Conservation (phyloP, 192 early-diverging fungal genomes). For the Funneliformis mosseae region DNA sequence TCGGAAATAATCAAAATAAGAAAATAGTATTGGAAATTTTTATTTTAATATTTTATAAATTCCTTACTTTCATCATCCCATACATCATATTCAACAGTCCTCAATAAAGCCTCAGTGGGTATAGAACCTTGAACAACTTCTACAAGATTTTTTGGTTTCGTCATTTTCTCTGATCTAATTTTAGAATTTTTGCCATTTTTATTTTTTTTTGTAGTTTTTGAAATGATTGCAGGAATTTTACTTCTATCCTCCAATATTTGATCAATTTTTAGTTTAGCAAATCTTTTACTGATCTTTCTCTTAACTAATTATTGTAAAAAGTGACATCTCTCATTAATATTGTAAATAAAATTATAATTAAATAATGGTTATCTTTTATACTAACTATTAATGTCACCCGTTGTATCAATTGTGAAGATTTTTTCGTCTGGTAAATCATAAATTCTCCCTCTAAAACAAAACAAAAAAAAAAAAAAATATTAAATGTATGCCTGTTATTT, state of each 20-base stretch:
- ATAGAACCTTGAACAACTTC: neutral
- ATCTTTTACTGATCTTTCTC: constrained; percentile 50
- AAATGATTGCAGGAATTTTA: constrained; percentile 57
- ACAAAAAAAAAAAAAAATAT: constrained; percentile 37
- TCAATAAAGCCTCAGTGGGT: constrained; percentile 39
- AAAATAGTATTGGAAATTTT: neutral
- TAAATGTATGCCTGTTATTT: constrained; percentile 35
- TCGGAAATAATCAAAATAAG: constrained; percentile 8
- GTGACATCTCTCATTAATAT: too few species aligned
- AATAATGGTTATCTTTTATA: neutral
- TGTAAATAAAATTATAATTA: neutral
- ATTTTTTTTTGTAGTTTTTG: neutral
- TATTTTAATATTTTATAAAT: neutral
- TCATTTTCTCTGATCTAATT: neutral
- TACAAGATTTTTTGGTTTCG: neutral
- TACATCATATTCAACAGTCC: constrained; percentile 59
- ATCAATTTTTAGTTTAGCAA: constrained; percentile 70
- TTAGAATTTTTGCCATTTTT: neutral
- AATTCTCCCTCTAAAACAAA: constrained; percentile 53
- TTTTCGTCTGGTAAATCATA: constrained; percentile 49
- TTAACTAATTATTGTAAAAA: constrained; percentile 35
- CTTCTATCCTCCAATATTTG: constrained; percentile 80
- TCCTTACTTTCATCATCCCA: constrained; percentile 51
- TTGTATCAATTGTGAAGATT: constrained; percentile 74
- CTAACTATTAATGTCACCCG: constrained; percentile 53